phyloP scores from a whole-genome alignment of 2,329 filamentous ascomycete genomes.

The Alternaria ethzedia region DNA sequence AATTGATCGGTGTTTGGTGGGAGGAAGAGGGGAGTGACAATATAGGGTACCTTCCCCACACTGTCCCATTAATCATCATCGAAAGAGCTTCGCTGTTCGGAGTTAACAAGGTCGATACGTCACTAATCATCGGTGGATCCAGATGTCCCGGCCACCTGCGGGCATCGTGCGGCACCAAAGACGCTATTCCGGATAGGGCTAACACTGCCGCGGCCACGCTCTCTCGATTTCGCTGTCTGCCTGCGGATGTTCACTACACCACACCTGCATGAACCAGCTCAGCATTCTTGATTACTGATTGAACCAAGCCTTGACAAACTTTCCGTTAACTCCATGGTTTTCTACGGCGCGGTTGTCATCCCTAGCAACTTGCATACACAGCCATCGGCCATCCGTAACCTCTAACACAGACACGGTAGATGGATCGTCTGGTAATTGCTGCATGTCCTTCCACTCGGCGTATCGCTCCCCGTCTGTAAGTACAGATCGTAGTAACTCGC shows the following conservation, averaged over 20 bases:
- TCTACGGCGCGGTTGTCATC: not conserved
- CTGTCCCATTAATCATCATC: constrained; percentile 5
- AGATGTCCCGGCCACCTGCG: not conserved
- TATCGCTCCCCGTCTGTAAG: constrained; percentile 60
- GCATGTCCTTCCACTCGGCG: constrained; percentile 57
- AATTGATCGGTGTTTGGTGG: not conserved
- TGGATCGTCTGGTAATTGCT: constrained; percentile 64
- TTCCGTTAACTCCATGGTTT: not conserved
- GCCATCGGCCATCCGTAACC: not conserved
- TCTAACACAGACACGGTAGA: constrained; percentile 57
- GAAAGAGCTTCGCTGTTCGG: not conserved
- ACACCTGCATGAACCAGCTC: not conserved
- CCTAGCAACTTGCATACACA: not conserved
- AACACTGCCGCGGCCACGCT: constrained; percentile 5
- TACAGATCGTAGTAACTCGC: constrained; percentile 59
- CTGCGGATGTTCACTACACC: not conserved
- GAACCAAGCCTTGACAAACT: not conserved
- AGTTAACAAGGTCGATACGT: constrained; percentile 12
- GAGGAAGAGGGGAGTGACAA: not conserved
- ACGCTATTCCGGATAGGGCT: constrained; percentile 1
- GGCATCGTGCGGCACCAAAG: not conserved
- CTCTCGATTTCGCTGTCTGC: not conserved
- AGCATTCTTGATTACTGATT: not conserved
- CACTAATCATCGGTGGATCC: constrained; percentile 11
- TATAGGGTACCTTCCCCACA: not conserved